These are phyloP conservation scores for Durio zibethinus DNA, from an alignment of 345 rosid genomes.

Conservation along the genomic window DNA sequence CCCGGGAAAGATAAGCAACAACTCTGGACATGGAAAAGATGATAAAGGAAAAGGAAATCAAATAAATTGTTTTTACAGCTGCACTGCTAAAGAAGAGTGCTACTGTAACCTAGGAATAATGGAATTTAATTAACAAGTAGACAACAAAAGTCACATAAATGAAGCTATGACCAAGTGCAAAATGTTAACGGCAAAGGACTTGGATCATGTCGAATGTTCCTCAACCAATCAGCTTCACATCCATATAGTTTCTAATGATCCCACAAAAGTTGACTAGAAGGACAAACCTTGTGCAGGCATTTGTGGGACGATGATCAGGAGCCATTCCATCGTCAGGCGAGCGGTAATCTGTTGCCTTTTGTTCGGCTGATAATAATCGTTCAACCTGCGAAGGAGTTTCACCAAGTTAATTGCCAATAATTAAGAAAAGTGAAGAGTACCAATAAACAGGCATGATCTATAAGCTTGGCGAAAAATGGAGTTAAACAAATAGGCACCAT, in stretches of 20 bases:
- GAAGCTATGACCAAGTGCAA: neutral
- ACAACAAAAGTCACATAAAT: neutral
- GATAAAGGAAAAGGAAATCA: neutral
- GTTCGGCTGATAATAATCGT: conserved; percentile 88
- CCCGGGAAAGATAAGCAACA: conserved; percentile 96
- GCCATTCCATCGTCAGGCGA: conserved; percentile 94
- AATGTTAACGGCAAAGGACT: neutral
- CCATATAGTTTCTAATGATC: neutral
- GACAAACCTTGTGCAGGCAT: conserved; percentile 85
- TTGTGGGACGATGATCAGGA: conserved; percentile 97
- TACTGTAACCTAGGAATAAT: neutral
- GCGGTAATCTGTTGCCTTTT: conserved; percentile 84
- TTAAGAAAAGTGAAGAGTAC: neutral
- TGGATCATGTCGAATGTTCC: neutral
- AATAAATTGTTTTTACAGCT: neutral
- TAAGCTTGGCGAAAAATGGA: neutral
- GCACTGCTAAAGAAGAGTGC: neutral
- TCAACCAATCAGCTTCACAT: conserved; percentile 1
- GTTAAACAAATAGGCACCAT: neutral
- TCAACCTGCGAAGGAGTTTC: conserved; percentile 57
- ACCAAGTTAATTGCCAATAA: neutral
- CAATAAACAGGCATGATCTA: neutral
- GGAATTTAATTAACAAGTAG: neutral
- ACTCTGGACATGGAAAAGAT: conserved; percentile 47
- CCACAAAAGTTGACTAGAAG: conserved; percentile 11